phyloP scores from a whole-genome alignment of 202 grass and related monocot genomes.

The Carex sylvatica region DNA sequence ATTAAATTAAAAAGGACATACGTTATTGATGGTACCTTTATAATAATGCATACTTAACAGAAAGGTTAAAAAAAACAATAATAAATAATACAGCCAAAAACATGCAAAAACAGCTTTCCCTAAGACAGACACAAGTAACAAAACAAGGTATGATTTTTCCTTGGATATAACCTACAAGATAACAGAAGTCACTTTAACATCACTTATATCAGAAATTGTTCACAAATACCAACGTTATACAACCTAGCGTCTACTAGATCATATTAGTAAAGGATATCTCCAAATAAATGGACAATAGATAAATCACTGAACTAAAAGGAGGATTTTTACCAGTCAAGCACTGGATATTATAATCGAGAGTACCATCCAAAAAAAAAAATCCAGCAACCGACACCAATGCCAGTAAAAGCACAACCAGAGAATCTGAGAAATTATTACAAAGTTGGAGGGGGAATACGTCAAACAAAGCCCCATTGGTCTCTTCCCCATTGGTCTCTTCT shows the following conservation, averaged over 20 bases:
- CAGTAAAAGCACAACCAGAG: not conserved
- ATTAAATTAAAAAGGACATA: not conserved
- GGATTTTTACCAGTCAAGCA: conserved; percentile 7
- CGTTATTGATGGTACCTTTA: not conserved
- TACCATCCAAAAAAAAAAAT: conserved; percentile 2
- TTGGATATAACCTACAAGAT: not conserved
- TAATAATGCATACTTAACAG: not conserved
- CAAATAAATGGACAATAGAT: not conserved
- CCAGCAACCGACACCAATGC: not conserved
- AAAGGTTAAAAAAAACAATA: not conserved
- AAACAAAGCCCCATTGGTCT: not conserved
- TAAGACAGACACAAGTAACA: not conserved
- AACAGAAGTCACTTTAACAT: not conserved
- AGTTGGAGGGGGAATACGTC: not conserved
- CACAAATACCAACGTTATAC: not conserved
- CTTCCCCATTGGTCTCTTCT: not conserved
- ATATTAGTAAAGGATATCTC: not conserved
- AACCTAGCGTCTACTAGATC: not conserved
- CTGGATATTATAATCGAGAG: conserved; percentile 7
- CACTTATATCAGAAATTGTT: not conserved
- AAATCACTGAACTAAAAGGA: not conserved
- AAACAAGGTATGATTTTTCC: not conserved
- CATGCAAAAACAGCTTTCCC: not conserved
- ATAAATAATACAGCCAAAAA: not conserved
- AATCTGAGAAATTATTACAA: not conserved